Evolutionary conservation across 1,139 yeast genomes (phyloP).

Genomic region (Magnusiomyces fungicola): DNA sequence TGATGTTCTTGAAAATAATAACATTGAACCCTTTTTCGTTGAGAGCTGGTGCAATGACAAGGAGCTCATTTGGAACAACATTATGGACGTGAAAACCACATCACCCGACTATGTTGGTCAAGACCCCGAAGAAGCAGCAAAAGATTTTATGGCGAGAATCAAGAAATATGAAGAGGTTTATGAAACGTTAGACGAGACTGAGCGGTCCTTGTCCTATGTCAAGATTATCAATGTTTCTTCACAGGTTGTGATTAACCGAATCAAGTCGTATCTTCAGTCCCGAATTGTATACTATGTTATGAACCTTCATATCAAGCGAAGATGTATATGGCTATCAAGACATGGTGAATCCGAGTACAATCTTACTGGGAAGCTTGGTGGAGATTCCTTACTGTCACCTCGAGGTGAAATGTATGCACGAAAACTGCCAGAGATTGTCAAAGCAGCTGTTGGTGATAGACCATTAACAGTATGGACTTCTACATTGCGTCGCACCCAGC

Average conservation of each 20-base stretch:
- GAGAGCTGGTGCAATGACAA: conserved; percentile 89
- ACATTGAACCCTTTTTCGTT: conserved; percentile 81
- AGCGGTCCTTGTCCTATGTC: conserved; percentile 56
- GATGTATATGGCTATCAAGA: conserved; percentile 86
- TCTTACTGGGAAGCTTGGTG: conserved; percentile 91
- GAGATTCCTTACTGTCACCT: conserved; percentile 81
- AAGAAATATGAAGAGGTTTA: conserved; percentile 64
- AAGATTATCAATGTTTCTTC: conserved; percentile 81
- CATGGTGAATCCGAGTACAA: conserved; percentile 95
- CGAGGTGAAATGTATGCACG: conserved; percentile 83
- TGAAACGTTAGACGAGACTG: conserved; percentile 57
- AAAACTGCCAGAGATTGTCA: conserved; percentile 72
- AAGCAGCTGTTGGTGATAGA: conserved; percentile 66
- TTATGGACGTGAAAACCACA: conserved; percentile 75
- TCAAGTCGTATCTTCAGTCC: conserved; percentile 82
- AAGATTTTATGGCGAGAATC: conserved; percentile 68
- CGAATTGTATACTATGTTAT: conserved; percentile 92
- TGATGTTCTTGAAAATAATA: conserved; percentile 53
- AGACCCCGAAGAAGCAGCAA: conserved; percentile 64
- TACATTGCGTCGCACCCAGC: conserved; percentile 84
- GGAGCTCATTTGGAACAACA: conserved; percentile 68
- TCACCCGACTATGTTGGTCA: conserved; percentile 78
- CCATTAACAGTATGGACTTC: conserved; percentile 94
- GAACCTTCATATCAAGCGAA: conserved; percentile 89
- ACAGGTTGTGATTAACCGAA: conserved; percentile 79